Percentiles rank a stretch among this genome's conserved stretches.
These are phyloP conservation scores for Coriaria nepalensis DNA, from an alignment of 306 rosid species.

Conservation along the genomic window DNA sequence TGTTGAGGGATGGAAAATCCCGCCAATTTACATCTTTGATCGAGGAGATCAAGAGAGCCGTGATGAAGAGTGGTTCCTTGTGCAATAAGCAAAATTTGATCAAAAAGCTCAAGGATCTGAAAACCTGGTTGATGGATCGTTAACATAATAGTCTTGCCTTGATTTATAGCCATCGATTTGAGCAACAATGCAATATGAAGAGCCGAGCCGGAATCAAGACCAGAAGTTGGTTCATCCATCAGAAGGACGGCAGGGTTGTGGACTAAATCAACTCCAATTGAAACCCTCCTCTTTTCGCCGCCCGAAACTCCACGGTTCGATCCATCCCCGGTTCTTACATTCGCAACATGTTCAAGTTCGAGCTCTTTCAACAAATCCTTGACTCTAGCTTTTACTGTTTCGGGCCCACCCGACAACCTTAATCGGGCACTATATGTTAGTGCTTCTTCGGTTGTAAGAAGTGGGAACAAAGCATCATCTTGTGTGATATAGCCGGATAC, in stretches of 20 bases:
- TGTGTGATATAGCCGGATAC: slow-evolving; percentile 36
- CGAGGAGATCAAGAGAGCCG: slow-evolving; percentile 24
- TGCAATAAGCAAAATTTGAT: slow-evolving; percentile 23
- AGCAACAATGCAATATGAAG: slow-evolving; percentile 27
- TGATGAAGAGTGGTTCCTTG: slow-evolving; percentile 29
- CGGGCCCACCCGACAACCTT: slow-evolving; percentile 16
- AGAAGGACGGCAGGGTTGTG: slow-evolving; percentile 33
- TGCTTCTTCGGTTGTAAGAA: slow-evolving; percentile 31
- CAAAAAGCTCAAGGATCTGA: slow-evolving; percentile 28
- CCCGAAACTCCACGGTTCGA: slow-evolving; percentile 28
- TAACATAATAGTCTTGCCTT: slow-evolving; percentile 33
- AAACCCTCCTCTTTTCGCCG: slow-evolving; percentile 29
- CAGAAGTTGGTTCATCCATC: slow-evolving; percentile 39
- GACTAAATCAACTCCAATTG: slow-evolving; percentile 30
- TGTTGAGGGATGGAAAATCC: slow-evolving; percentile 27
- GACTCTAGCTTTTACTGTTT: slow-evolving; percentile 24
- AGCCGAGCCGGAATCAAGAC: slow-evolving; percentile 35
- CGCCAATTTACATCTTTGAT: slow-evolving; percentile 14
- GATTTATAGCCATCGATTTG: slow-evolving; percentile 26
- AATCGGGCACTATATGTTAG: slow-evolving; percentile 28
- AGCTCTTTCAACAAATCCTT: slow-evolving; percentile 24
- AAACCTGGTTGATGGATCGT: slow-evolving; percentile 39
- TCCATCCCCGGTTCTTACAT: slow-evolving; percentile 22
- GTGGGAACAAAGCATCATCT: slow-evolving; percentile 30
- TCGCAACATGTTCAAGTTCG: slow-evolving; percentile 24